Conservation (phyloP, 1,284 basidiomycete genomes). For the Apiotrichum veenhuisii region DNA sequence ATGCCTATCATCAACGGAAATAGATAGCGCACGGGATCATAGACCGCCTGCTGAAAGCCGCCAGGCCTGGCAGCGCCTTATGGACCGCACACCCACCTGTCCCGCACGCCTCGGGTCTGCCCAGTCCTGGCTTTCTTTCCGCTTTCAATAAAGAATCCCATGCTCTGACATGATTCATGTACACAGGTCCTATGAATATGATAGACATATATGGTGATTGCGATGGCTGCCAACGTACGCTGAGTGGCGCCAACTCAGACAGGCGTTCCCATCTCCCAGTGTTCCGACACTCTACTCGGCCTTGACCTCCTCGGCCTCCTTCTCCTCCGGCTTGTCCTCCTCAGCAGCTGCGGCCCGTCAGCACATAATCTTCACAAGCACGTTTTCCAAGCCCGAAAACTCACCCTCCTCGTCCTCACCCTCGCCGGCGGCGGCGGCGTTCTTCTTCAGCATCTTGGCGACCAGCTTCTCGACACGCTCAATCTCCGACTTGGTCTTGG, state of each 20-base stretch:
- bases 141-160: too few relatives aligned
- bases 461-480: constrained; percentile 61
- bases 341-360: neutral
- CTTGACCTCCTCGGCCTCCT: constrained; percentile 2
- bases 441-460: constrained; percentile 52
- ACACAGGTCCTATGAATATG: too few relatives aligned
- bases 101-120: too few relatives aligned
- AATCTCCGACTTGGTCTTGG: constrained; percentile 62
- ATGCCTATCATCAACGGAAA: neutral
- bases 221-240: too few relatives aligned
- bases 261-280: neutral
- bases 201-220: too few relatives aligned
- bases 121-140: too few relatives aligned
- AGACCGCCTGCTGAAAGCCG: too few relatives aligned
- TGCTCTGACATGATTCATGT: too few relatives aligned
- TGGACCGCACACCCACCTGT: too few relatives aligned
- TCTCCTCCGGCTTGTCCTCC: constrained; percentile 1
- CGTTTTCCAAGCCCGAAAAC: neutral
- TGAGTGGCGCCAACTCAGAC: too few relatives aligned
- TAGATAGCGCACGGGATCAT: neutral
- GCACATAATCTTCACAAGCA: neutral
- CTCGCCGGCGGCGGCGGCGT: constrained; percentile 3
- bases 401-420: constrained; percentile 5
- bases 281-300: neutral
- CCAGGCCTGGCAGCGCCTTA: too few relatives aligned